Conservation (phyloP, 352 stramenopile species). For the Albugo laibachii region DNA sequence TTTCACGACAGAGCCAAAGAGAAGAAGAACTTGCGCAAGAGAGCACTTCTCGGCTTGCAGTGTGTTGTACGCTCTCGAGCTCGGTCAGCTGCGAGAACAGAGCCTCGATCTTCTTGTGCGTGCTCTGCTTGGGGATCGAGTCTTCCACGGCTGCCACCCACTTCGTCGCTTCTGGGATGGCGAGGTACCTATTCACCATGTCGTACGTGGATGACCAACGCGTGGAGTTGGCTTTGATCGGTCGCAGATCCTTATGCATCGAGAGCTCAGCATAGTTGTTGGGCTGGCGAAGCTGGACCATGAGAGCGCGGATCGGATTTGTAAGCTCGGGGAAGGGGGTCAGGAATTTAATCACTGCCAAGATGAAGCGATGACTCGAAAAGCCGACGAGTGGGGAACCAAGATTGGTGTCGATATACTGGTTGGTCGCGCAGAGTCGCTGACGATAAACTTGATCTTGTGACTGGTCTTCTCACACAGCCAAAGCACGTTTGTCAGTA, state of each 20-base stretch:
- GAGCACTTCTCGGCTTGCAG: neutral
- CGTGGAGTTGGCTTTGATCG: conserved; percentile 8
- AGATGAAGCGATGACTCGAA: conserved; percentile 12
- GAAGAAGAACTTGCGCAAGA: conserved; percentile 7
- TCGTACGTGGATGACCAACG: conserved; percentile 9
- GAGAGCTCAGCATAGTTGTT: conserved; percentile 10
- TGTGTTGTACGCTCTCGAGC: conserved; percentile 3
- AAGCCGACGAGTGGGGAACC: conserved; percentile 8
- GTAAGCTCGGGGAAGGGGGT: conserved; percentile 1
- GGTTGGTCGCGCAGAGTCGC: conserved; percentile 12
- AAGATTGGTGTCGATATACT: conserved; percentile 7
- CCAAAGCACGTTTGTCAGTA: conserved; percentile 2
- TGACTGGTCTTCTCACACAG: conserved; percentile 5
- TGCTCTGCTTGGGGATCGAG: conserved; percentile 3
- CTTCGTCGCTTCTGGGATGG: conserved; percentile 5
- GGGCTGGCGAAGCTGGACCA: conserved; percentile 3
- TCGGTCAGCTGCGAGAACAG: conserved; percentile 6
- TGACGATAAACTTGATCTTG: conserved; percentile 8
- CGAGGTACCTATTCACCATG: conserved; percentile 8
- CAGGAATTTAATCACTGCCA: conserved; percentile 7
- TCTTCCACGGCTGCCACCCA: conserved; percentile 9
- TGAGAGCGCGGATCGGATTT: conserved; percentile 8
- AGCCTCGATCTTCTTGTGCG: conserved; percentile 2
- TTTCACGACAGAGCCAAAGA: no score
- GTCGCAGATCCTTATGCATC: conserved; percentile 1